Percentiles rank a stretch among this genome's conserved stretches.
phyloP scores from a whole-genome alignment of 2,329 filamentous ascomycete genomes.

The Canariomyces notabilis region DNA sequence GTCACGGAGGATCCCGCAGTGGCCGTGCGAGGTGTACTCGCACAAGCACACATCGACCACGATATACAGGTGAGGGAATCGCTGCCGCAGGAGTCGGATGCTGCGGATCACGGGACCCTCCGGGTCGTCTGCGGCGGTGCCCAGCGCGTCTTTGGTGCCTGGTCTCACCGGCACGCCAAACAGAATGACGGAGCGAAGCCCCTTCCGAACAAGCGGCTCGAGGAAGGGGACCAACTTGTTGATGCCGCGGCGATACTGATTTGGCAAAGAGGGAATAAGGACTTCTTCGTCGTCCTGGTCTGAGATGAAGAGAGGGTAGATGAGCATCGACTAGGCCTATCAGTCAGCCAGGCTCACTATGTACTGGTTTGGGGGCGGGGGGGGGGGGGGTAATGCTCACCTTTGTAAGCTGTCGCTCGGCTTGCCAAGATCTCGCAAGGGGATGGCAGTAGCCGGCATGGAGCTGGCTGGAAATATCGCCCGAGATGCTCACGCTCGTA shows the following conservation, averaged over 20 bases:
- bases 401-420: constrained; percentile 80
- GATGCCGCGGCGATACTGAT: constrained; percentile 81
- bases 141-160: constrained; percentile 81
- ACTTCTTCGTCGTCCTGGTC: constrained; percentile 91
- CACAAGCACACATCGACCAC: constrained; percentile 92
- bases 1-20: constrained; percentile 92
- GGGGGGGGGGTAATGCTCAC: constrained; percentile 44
- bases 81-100: constrained; percentile 76
- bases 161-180: constrained; percentile 87
- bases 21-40: constrained; percentile 96
- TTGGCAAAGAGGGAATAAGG: constrained; percentile 82
- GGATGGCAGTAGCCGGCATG: constrained; percentile 81
- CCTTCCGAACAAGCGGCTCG: constrained; percentile 80
- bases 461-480: constrained; percentile 76
- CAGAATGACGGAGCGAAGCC: constrained; percentile 85
- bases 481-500: constrained; percentile 64
- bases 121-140: constrained; percentile 88
- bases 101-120: constrained; percentile 83
- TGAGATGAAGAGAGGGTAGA: constrained; percentile 94
- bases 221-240: constrained; percentile 83
- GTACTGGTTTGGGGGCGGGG: background rate
- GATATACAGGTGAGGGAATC: constrained; percentile 88
- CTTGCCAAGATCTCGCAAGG: constrained; percentile 74
- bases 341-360: constrained; percentile 7
- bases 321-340: constrained; percentile 78